phyloP scores from a whole-genome alignment of 768 basidiomycete species.

The Macrolepiota dolichaula region DNA sequence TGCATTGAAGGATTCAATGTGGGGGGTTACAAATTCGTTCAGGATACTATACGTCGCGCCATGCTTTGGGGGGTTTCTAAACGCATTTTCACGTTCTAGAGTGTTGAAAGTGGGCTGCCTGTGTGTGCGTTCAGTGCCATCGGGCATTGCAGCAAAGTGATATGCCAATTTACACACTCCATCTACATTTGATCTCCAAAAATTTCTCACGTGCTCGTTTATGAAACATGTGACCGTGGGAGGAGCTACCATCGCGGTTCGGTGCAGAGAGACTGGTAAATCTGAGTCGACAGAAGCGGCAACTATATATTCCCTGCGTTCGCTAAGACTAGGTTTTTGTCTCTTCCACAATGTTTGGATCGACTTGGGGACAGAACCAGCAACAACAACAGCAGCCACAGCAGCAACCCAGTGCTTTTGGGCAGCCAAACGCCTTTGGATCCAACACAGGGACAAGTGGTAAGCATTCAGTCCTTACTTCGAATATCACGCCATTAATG shows the following conservation, averaged over 20 bases:
- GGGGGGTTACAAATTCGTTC: constrained; percentile 90
- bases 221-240: constrained; percentile 19
- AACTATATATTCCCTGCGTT: neutral
- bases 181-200: constrained; percentile 18
- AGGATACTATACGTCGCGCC: constrained; percentile 75
- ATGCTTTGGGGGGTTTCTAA: constrained; percentile 69
- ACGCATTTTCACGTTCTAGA: constrained; percentile 71
- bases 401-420: constrained; percentile 59
- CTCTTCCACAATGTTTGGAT: constrained; percentile 58
- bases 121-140: constrained; percentile 35
- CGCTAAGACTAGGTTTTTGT: constrained; percentile 8
- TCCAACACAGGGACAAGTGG: constrained; percentile 31
- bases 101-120: constrained; percentile 72
- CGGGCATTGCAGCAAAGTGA: constrained; percentile 44
- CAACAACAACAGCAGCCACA: constrained; percentile 59
- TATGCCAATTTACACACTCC: neutral
- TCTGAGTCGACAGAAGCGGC: constrained; percentile 5
- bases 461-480: constrained; percentile 29
- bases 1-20: constrained; percentile 95
- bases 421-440: constrained; percentile 67
- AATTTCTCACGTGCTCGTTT: constrained; percentile 28
- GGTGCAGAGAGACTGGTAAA: constrained; percentile 1
- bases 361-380: constrained; percentile 68
- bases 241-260: constrained; percentile 7
- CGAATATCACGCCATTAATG: constrained; percentile 22